phyloP scores from a whole-genome alignment of 1,284 basidiomycete species.

The Trametes sp. region DNA sequence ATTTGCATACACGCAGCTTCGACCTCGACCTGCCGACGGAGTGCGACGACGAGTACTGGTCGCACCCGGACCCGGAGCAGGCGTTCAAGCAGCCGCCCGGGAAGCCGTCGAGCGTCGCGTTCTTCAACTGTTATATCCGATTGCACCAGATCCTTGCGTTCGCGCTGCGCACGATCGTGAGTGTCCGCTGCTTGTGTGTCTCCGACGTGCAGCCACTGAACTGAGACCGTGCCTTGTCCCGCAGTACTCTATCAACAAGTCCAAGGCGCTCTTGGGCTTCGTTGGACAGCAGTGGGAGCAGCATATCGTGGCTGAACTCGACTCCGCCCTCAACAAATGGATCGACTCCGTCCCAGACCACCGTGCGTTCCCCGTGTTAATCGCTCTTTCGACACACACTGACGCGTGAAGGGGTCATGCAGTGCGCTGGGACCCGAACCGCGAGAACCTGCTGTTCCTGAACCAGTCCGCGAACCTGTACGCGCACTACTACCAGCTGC shows the following conservation, averaged over 20 bases:
- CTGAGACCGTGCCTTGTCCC: not conserved
- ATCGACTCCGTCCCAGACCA: constrained; percentile 65
- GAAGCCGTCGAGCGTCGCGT: constrained; percentile 53
- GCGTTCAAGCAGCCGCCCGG: constrained; percentile 56
- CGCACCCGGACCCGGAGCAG: constrained; percentile 48
- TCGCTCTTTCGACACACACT: not conserved
- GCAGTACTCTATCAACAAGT: constrained; percentile 67
- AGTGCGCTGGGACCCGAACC: constrained; percentile 67
- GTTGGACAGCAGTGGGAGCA: constrained; percentile 61
- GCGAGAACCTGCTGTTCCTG: constrained; percentile 55
- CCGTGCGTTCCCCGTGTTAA: constrained; percentile 38
- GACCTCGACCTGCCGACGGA: constrained; percentile 67
- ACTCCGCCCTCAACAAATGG: constrained; percentile 70
- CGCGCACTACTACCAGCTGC: constrained; percentile 61
- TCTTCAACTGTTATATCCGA: constrained; percentile 60
- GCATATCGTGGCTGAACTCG: constrained; percentile 63
- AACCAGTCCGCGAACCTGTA: constrained; percentile 64
- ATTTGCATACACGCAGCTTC: constrained; percentile 46
- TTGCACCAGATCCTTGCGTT: constrained; percentile 66
- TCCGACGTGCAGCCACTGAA: not conserved
- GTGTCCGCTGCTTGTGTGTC: constrained; percentile 23
- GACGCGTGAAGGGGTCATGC: not conserved
- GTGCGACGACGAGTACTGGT: constrained; percentile 75
- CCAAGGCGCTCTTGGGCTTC: constrained; percentile 52
- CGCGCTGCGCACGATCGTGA: constrained; percentile 61